Conservation (phyloP, 352 stramenopile genomes). For the Phytophthora kernoviae region DNA sequence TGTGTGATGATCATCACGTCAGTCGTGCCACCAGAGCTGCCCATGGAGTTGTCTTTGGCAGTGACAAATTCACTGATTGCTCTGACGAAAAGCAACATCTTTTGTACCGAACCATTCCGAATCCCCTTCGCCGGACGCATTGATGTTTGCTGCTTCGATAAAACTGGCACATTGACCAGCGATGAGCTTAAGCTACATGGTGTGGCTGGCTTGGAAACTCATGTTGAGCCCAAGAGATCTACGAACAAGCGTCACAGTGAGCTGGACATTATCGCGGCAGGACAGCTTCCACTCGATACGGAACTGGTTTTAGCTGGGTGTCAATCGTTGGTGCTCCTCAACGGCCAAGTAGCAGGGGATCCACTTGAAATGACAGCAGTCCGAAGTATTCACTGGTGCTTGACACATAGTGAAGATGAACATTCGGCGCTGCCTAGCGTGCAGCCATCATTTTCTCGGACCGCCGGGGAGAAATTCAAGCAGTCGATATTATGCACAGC, state of each 20-base stretch:
- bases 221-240: slow-evolving; percentile 33
- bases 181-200: slow-evolving; percentile 95
- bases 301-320: slow-evolving; percentile 91
- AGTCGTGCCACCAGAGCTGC: slow-evolving; percentile 98
- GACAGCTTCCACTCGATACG: slow-evolving; percentile 91
- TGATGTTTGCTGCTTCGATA: slow-evolving; percentile 98
- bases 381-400: slow-evolving; percentile 72
- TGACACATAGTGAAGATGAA: slow-evolving; percentile 56
- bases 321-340: slow-evolving; percentile 97
- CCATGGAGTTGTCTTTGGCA: slow-evolving; percentile 97
- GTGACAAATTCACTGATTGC: slow-evolving; percentile 97
- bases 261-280: slow-evolving; percentile 79
- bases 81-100: slow-evolving; percentile 95
- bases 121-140: slow-evolving; percentile 97
- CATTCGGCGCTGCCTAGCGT: slow-evolving; percentile 22
- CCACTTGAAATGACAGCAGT: slow-evolving; percentile 98
- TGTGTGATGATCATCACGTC: slow-evolving; percentile 99
- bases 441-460: slow-evolving; percentile 37
- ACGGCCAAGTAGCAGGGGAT: slow-evolving; percentile 96
- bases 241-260: slow-evolving; percentile 54
- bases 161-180: slow-evolving; percentile 98
- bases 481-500: slow-evolving; percentile 94
- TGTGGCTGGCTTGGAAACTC: slow-evolving; percentile 87
- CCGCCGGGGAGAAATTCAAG: slow-evolving; percentile 62
- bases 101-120: slow-evolving; percentile 98